A percentile compares a stretch with the other conserved stretches of the same genome.
These are phyloP conservation scores for Leishmania amazonensis DNA, from an alignment of 208 protist species.

Conservation along the genomic window DNA sequence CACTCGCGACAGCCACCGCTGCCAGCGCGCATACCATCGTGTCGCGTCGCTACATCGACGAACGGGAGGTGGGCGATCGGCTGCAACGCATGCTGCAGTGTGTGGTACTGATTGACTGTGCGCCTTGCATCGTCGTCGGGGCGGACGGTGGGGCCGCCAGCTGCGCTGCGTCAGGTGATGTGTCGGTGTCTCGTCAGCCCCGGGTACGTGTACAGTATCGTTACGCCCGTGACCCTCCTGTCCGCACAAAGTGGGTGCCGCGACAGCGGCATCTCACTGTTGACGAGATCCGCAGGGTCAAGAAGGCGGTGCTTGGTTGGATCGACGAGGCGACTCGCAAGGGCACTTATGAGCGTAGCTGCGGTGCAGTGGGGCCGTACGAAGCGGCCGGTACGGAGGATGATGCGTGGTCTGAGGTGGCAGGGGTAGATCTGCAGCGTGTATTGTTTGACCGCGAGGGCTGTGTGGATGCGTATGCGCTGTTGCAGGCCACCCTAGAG, in stretches of 20 bases:
- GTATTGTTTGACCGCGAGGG: slow-evolving; percentile 50
- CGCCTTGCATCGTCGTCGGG: slow-evolving; percentile 19
- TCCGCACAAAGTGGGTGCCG: slow-evolving; percentile 1
- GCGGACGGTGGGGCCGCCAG: neutral
- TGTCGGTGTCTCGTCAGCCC: neutral
- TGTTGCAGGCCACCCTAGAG: slow-evolving; percentile 34
- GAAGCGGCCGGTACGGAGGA: neutral
- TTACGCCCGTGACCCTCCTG: slow-evolving; percentile 1
- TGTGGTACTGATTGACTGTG: slow-evolving; percentile 29
- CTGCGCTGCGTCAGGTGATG: neutral
- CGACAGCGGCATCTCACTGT: slow-evolving; percentile 24
- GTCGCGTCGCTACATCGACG: slow-evolving; percentile 46
- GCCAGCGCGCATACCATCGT: slow-evolving; percentile 30
- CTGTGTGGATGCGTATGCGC: slow-evolving; percentile 45
- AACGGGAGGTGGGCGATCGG: slow-evolving; percentile 30
- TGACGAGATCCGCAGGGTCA: slow-evolving; percentile 35
- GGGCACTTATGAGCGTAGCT: neutral
- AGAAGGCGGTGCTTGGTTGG: slow-evolving; percentile 46
- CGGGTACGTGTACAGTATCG: slow-evolving; percentile 6
- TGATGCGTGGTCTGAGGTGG: neutral
- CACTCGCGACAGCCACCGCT: neutral
- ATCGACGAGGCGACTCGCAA: slow-evolving; percentile 20
- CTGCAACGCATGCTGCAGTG: slow-evolving; percentile 32
- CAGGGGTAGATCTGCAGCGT: slow-evolving; percentile 6
- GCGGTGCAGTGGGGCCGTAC: slow-evolving; percentile 5